A percentile compares a stretch with the other conserved stretches of the same genome.
phyloP scores from a whole-genome alignment of 163 green algal genomes.

The Volvox carteri region DNA sequence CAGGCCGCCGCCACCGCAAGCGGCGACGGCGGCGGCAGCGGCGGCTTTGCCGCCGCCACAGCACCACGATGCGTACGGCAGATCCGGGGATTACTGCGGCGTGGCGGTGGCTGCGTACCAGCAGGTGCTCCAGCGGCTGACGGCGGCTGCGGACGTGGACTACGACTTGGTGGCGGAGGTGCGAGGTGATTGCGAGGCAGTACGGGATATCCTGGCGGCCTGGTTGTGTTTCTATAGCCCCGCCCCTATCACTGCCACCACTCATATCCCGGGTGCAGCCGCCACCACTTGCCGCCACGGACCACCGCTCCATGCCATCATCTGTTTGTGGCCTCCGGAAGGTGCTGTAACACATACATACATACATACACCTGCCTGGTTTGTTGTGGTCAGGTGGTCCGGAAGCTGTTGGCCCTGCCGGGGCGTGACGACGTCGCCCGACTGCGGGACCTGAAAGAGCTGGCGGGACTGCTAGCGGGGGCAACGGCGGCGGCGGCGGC shows the following conservation, averaged over 20 bases:
- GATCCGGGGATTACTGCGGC: not conserved
- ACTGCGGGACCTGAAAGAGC: slow-evolving; percentile 9
- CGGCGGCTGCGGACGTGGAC: slow-evolving; percentile 32
- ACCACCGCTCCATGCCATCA: too few species aligned
- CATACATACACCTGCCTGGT: not conserved
- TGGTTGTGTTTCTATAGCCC: too few species aligned
- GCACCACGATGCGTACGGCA: not conserved
- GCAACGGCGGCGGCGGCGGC: not conserved
- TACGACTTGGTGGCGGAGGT: slow-evolving; percentile 19
- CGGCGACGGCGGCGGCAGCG: not conserved
- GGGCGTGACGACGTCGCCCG: slow-evolving; percentile 22
- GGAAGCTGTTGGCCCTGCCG: slow-evolving; percentile 12
- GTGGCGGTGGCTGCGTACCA: slow-evolving; percentile 31
- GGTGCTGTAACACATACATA: not conserved
- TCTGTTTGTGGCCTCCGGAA: not conserved
- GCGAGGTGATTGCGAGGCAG: too few species aligned
- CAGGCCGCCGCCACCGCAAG: not conserved
- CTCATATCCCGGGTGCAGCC: too few species aligned
- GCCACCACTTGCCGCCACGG: too few species aligned
- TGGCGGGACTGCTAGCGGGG: slow-evolving; percentile 26
- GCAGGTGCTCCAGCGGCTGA: slow-evolving; percentile 42
- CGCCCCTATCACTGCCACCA: too few species aligned
- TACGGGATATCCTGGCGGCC: too few species aligned
- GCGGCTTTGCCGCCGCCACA: not conserved
- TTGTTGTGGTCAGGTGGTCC: slow-evolving; percentile 24